Conservation (phyloP, 768 basidiomycete genomes). For the Leccinellum rugosiceps region DNA sequence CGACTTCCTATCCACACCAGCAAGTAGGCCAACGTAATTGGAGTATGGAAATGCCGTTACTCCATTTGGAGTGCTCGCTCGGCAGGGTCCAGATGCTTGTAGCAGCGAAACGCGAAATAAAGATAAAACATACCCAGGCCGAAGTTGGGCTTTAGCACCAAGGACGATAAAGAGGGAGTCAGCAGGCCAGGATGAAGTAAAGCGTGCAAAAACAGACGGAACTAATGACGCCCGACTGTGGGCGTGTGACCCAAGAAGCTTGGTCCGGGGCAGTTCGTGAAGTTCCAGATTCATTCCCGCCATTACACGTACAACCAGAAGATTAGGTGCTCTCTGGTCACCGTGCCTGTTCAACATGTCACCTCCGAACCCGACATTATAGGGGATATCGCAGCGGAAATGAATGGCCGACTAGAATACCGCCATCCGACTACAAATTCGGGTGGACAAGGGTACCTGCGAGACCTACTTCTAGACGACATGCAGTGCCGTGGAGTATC, state of each 20-base stretch:
- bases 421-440: conserved; percentile 57
- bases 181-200: conserved; percentile 66
- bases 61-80: conserved; percentile 65
- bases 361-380: conserved; percentile 56
- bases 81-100: conserved; percentile 49
- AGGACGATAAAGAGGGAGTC: conserved; percentile 59
- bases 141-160: conserved; percentile 32
- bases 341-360: conserved; percentile 64
- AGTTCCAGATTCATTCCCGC: conserved; percentile 9
- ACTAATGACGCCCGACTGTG: conserved; percentile 51
- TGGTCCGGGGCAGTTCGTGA: conserved; percentile 7
- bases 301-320: conserved; percentile 43
- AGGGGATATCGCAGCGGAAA: conserved; percentile 59
- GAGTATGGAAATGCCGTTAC: conserved; percentile 63
- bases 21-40: conserved; percentile 62
- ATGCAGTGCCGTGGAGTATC: conserved; percentile 52
- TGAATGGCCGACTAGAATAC: conserved; percentile 58
- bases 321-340: conserved; percentile 31
- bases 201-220: conserved; percentile 70
- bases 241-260: conserved; percentile 15
- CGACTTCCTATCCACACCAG: conserved; percentile 58
- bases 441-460: conserved; percentile 57
- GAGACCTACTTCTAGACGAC: conserved; percentile 52
- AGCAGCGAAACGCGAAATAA: conserved; percentile 40
- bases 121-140: conserved; percentile 46